Evolutionary conservation across 2,329 filamentous ascomycete species (phyloP).

Genomic region (Leptoxyphium fumago): DNA sequence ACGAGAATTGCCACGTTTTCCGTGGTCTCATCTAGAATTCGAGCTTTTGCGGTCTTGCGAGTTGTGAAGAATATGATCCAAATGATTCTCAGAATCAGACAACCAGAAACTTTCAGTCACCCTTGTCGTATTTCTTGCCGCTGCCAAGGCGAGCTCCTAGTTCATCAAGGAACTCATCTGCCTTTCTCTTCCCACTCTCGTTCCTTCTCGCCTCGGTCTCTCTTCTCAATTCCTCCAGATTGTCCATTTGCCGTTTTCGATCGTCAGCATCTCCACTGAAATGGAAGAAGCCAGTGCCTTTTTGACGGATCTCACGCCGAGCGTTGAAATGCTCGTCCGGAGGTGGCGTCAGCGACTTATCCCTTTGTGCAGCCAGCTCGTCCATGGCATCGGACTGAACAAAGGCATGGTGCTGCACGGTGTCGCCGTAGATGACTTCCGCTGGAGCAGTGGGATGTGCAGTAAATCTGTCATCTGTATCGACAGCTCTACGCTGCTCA

Average conservation of each 20-base stretch:
- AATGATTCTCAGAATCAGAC: too few relatives aligned
- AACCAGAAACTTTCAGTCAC: not conserved
- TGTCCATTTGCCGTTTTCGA: constrained; percentile 59
- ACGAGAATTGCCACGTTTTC: too few relatives aligned
- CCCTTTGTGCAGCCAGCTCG: constrained; percentile 59
- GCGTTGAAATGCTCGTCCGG: constrained; percentile 76
- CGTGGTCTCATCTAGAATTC: too few relatives aligned
- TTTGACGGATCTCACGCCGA: constrained; percentile 64
- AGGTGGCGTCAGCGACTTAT: constrained; percentile 62
- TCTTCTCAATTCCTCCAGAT: constrained; percentile 49
- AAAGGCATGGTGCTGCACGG: constrained; percentile 73
- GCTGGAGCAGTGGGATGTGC: constrained; percentile 49
- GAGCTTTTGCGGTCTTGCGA: too few relatives aligned
- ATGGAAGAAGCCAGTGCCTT: constrained; percentile 82
- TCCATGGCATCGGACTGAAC: constrained; percentile 53
- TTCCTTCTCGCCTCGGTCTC: constrained; percentile 52
- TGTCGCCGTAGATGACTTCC: constrained; percentile 69
- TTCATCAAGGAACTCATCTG: constrained; percentile 56
- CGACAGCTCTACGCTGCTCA: constrained; percentile 39
- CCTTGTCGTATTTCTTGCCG: not conserved
- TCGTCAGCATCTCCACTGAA: constrained; percentile 65
- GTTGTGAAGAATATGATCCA: too few relatives aligned
- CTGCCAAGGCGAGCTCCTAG: constrained; percentile 26
- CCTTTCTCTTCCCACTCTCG: constrained; percentile 43
- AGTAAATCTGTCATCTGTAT: constrained; percentile 47